phyloP scores from a whole-genome alignment of 148 eudicot genomes.

The Diospyros kaki region DNA sequence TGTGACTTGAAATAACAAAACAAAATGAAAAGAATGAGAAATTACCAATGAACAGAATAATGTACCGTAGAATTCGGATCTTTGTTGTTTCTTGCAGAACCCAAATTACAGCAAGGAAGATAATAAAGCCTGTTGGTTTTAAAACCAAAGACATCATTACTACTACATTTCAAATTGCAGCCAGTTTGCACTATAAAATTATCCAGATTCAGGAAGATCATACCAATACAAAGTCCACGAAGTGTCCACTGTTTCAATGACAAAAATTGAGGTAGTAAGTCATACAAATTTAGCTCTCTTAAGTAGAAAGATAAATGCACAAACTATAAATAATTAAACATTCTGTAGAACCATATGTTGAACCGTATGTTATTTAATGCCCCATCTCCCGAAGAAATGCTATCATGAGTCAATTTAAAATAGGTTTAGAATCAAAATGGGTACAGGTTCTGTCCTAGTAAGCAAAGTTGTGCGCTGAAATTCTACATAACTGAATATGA shows the following conservation, averaged over 20 bases:
- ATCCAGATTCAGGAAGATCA: slow-evolving; percentile 16
- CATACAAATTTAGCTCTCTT: background rate
- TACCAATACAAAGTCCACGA: slow-evolving; percentile 91
- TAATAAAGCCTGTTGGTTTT: slow-evolving; percentile 63
- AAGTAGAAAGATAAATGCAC: background rate
- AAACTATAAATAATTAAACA: background rate
- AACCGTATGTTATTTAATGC: background rate
- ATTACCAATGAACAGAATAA: slow-evolving; percentile 91
- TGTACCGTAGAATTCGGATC: slow-evolving; percentile 75
- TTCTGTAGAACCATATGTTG: background rate
- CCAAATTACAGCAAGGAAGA: slow-evolving; percentile 76
- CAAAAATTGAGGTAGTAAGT: slow-evolving; percentile 12
- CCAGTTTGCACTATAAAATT: background rate
- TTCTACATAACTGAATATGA: background rate
- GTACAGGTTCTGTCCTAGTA: background rate
- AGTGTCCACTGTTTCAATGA: slow-evolving; percentile 77
- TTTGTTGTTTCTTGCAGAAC: slow-evolving; percentile 70
- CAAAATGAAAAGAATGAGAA: background rate
- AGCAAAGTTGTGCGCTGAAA: background rate
- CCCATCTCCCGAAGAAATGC: background rate
- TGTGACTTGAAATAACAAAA: background rate
- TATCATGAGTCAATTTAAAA: background rate
- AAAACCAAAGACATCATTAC: slow-evolving; percentile 10
- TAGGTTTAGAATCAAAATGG: background rate
- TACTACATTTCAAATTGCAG: slow-evolving; percentile 5